phyloP scores from a whole-genome alignment of 192 early-diverging fungal genomes.

The Geranomyces variabilis region DNA sequence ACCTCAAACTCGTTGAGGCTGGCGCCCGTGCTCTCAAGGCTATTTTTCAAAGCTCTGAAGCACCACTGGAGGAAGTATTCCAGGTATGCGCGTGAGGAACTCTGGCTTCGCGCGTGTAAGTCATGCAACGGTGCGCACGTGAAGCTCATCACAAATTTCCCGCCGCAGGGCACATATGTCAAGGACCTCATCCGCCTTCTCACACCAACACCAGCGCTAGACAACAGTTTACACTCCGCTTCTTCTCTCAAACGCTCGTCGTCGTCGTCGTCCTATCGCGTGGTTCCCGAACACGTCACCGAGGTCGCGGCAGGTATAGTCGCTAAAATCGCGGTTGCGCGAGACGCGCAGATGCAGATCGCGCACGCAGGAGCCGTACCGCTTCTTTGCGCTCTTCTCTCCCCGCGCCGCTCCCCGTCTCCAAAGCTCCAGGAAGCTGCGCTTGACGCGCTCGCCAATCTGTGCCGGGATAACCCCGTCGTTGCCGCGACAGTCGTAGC shows the following conservation, averaged over 20 bases:
- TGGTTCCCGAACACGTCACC: slow-evolving; percentile 50
- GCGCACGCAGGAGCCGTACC: slow-evolving; percentile 59
- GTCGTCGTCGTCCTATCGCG: background rate
- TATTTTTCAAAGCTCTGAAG: slow-evolving; percentile 60
- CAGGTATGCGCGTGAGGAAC: slow-evolving; percentile 12
- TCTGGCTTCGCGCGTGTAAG: no score
- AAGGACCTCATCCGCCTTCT: slow-evolving; percentile 27
- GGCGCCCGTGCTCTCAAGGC: slow-evolving; percentile 68
- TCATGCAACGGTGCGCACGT: no score
- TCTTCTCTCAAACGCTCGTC: background rate
- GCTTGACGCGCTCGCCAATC: slow-evolving; percentile 71
- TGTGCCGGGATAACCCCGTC: slow-evolving; percentile 65
- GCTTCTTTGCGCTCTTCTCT: slow-evolving; percentile 59
- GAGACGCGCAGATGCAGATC: slow-evolving; percentile 65
- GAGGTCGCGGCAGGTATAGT: slow-evolving; percentile 70
- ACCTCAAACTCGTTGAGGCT: slow-evolving; percentile 63
- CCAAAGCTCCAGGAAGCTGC: slow-evolving; percentile 77
- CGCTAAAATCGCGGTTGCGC: slow-evolving; percentile 60
- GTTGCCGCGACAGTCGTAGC: slow-evolving; percentile 57
- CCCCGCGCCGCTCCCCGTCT: slow-evolving; percentile 46
- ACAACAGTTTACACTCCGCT: background rate
- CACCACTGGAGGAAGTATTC: slow-evolving; percentile 30
- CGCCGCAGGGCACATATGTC: slow-evolving; percentile 14
- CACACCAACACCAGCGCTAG: background rate
- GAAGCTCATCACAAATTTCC: no score